Percentiles rank a stretch among this genome's conserved stretches.
Conservation (phyloP, 345 rosid species). For the Corchorus capsularis region DNA sequence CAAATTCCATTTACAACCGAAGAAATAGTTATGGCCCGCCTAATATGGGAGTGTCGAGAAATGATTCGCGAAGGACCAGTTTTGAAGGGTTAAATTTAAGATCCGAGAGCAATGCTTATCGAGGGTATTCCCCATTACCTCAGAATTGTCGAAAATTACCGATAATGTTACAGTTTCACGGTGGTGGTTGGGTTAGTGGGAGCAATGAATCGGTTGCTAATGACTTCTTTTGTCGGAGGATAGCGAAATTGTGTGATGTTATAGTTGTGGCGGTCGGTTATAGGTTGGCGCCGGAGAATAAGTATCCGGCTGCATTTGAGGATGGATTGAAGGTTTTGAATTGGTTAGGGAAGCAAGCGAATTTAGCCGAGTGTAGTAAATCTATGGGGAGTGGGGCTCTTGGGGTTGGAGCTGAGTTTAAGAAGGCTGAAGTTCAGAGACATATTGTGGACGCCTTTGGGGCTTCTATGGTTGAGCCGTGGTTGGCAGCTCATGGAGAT, state of each 20-base stretch:
- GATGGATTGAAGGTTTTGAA: slow-evolving; percentile 80
- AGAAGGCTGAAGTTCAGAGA: slow-evolving; percentile 58
- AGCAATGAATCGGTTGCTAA: slow-evolving; percentile 88
- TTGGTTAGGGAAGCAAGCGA: slow-evolving; percentile 97
- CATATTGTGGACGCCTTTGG: slow-evolving; percentile 85
- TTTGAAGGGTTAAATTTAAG: slow-evolving; percentile 43
- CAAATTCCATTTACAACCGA: slow-evolving; percentile 23
- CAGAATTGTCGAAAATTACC: slow-evolving; percentile 58
- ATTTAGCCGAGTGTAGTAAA: slow-evolving; percentile 83
- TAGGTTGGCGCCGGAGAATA: slow-evolving; percentile 88
- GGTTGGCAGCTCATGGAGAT: slow-evolving; percentile 96
- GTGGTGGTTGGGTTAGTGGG: slow-evolving; percentile 98
- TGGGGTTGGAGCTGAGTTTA: slow-evolving; percentile 53
- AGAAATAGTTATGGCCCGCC: slow-evolving; percentile 58
- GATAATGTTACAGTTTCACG: slow-evolving; percentile 87
- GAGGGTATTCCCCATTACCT: slow-evolving; percentile 67
- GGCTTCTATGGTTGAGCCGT: slow-evolving; percentile 92
- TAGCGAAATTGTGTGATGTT: slow-evolving; percentile 79
- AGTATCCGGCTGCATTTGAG: slow-evolving; percentile 84
- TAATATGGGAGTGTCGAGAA: slow-evolving; percentile 19
- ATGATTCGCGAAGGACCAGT: slow-evolving; percentile 53
- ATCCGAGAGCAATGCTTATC: slow-evolving; percentile 49
- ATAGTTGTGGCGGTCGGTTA: slow-evolving; percentile 92
- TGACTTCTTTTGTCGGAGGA: slow-evolving; percentile 77
- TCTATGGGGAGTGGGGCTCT: slow-evolving; percentile 55